Evolutionary conservation across 768 basidiomycete genomes (phyloP), one percentile per base, ranked within the genome.

Genomic region (Podaxis sp.): DNA sequence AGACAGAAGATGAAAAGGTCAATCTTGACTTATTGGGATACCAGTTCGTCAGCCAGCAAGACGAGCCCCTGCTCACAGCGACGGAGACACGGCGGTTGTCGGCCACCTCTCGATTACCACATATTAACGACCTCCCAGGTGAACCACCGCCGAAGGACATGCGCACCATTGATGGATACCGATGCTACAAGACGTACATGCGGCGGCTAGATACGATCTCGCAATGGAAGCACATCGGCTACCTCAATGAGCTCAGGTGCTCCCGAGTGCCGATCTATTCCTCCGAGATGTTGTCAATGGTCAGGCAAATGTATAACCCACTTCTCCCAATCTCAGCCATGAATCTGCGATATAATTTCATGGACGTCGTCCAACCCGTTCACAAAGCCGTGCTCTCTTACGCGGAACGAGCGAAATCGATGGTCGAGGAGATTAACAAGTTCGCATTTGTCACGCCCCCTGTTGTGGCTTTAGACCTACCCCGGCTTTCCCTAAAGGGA

Each of bases 401-500:
- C 66, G 74, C 75, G 7, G 72, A 79, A 13, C 85, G 94, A 12
- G 83, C 84, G 2, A 75, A 82, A 47, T 79, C 82, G 0, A 78
- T 89, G 74, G 75, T 78, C 1, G 71, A 73, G 19, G 64, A 82
- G 19, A 74, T 96, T 56, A 84, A 90, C 58, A 77, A 75, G 24
- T 98, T 96, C 69, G 86, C 89, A 0, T 93, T 93, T 66, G 85
- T 84, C 19, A 95, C 94, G 0, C 93, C 95, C 0, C 68, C 85
- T 1, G 93, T 83, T 0, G 87, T 95, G 15, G 90, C 91, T 12
- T 76, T 80, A 29, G 94, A 95, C 72, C 70, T 97, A 55, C 83
- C 93, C 1, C 76, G 75, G 1, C 76, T 90, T 56, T 82, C 86
- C 1, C 79, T 95, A 4, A 67, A 83, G 0, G 85, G 83, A 6